Percentiles rank a stretch among this genome's conserved stretches.
These are phyloP conservation scores for Przewalskia tangutica DNA, from an alignment of 257 asterid genomes.

Conservation along the genomic window DNA sequence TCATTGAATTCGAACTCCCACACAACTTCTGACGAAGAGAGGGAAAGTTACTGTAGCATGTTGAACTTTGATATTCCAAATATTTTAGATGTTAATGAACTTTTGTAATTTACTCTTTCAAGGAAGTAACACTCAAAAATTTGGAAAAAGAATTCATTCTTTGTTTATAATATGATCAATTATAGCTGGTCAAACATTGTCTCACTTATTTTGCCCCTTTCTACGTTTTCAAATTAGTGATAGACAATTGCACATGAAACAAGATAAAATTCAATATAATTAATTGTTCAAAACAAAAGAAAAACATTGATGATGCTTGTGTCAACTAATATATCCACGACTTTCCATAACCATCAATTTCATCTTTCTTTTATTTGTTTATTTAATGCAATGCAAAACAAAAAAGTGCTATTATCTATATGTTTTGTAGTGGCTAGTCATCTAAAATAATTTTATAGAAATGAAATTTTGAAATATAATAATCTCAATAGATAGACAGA, in stretches of 20 bases:
- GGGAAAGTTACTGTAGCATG: conserved; percentile 51
- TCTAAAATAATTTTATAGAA: not conserved
- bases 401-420: not conserved
- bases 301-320: not conserved
- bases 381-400: not conserved
- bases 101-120: conserved; percentile 22
- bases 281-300: not conserved
- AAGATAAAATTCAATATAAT: not conserved
- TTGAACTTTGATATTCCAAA: conserved; percentile 45
- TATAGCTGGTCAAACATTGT: not conserved
- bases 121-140: not conserved
- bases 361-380: not conserved
- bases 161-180: not conserved
- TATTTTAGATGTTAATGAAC: conserved; percentile 33
- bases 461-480: not conserved
- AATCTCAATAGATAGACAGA: conserved; percentile 19
- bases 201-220: not conserved
- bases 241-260: not conserved
- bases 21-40: conserved; percentile 38
- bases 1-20: conserved; percentile 38
- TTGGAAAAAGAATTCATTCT: not conserved
- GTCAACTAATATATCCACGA: not conserved
- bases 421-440: not conserved
- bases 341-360: not conserved
- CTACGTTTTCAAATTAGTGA: not conserved